Base-by-base conservation (phyloP, 2,329 filamentous ascomycete species). In the Zymoseptoria pseudotritici region DNA sequence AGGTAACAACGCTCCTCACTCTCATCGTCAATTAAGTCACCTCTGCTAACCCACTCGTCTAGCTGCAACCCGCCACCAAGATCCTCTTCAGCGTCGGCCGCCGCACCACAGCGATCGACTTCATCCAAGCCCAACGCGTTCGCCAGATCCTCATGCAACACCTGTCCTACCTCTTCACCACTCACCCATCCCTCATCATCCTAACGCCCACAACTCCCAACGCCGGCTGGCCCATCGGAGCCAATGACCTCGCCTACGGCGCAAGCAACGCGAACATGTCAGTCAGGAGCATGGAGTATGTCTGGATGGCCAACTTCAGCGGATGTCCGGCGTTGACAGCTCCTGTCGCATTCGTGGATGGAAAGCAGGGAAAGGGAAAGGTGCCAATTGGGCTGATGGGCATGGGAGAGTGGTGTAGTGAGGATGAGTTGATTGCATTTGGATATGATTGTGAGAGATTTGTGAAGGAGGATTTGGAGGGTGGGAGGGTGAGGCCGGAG, bases 271-370 rank as follows among this genome's bases (percentile, higher is more conserved):
- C 82, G 0, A 91, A 94, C 71, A 79, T 77, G 62, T 86, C 84
- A 17, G 77, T 96, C n/a, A 79, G 83, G 24, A 89, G 84, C 70
- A 59, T 56, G 54, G 56, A 50, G 20, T 96, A 90, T 74, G 86
- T 89, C 17, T 96, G 89, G 83, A 75, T 96, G 42, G 88, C 91
- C 6, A 97, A 97, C 74, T 86, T 91, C 67, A 84, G 81, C 0
- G 92, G 92, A 0, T 86, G 86, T 54, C 92, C 92, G 0, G 85
- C 89, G 1, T 82, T 95, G 11, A 85, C 80, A 53, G 85, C 85
- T 42, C 91, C 92, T 0, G 85, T 89, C 10, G 91, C 90, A 0
- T 96, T 91, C 74, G 81, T 79, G 3, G 77, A 83, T 24, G 79
- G 82, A 0, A 74, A 76, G 5, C 77, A 82, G 65, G 88, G 87